Evolutionary conservation across 2,329 filamentous ascomycete species (phyloP), one percentile per base, ranked within the genome.

Genomic region (Colletotrichum gigasporum): DNA sequence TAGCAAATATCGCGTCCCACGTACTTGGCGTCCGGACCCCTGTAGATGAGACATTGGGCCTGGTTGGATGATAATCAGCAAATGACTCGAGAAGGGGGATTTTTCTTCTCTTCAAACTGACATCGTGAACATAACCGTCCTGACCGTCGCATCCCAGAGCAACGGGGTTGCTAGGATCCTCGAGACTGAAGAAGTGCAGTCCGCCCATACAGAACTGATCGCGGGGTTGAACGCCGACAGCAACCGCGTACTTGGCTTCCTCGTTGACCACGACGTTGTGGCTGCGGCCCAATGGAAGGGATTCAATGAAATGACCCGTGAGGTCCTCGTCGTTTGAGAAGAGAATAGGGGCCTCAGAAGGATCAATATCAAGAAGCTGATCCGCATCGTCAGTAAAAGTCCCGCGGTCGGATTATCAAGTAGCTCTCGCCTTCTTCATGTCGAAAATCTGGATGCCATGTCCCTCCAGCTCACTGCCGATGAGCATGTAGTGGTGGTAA

Each of bases 371-470:
- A 35, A 81, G 71, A 18, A 85, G 77, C 75, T 68, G 12, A 3
- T 8, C 2, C 3, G 2, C 3, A 5, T 8, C n/a, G 47, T 60
- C 10, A 60, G 16, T 42, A 16, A 28, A 5, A 9, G 5, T 3
- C 8, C 4, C 2, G 6, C 22, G 5, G 7, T 5, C 3, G 1
- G 10, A 3, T 26, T 6, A 5, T 10, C 2, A 22, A 26, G 9
- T 16, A 22, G 3, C 12, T 20, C 45, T 45, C 1, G 65, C 65
- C 54, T 83, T 87, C 67, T 77, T 83, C 83, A 87, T 80, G 70
- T 89, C 86, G 65, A 89, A 89, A 70, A 89, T 83, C 71, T 89
- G 87, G 32, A 89, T 80, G 28, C 84, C 83, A 69, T 88, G 86
- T 54, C 76, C 72, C 16, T 71, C 69, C 2, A 83, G 81, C 68